Evolutionary conservation across 352 stramenopile genomes (phyloP), one percentile per base, ranked within the genome.

Genomic region (Phytophthora sp.): DNA sequence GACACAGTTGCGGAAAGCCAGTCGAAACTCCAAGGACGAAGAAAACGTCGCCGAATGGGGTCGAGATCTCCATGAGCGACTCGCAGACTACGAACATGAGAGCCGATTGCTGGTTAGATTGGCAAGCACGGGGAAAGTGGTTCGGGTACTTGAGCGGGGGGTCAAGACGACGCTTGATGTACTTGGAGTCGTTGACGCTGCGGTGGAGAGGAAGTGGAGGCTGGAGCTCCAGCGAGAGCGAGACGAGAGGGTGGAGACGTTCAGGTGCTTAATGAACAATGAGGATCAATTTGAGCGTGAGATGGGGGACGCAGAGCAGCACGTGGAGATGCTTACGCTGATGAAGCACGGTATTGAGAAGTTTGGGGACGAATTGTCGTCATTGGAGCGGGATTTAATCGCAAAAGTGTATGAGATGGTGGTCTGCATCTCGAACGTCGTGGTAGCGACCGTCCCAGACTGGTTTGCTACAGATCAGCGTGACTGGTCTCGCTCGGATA

Each of bases 41-140:
- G 18, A 46, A 12, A 20, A n/a, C 11, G 12, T 46, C 23, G 39
- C 39, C 23, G 39, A 46, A 46, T 46, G 39, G 18, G 39, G 18
- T 29, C 39, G 39, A n/a, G 39, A 46, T 29, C 21, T 46, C 39
- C 39, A 27, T 21, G 39, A 46, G 3, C 39, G 39, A 27, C 33
- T 69, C 7, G 35, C 16, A 7, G 61, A 58, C 3, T 74, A 70
- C 31, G 64, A 74, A 35, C 47, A 56, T 12, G 60, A 71, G 35
- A 21, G 16, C 20, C 47, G 66, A n/a, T 21, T 67, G 12, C 38
- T 74, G 4, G 36, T 71, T 7, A 63, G 61, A 30, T 53, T 74
- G 12, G 60, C 60, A 15, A 46, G 57, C 23, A 71, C 54, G 13
- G 66, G 66, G 16, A 35, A 46, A 33, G 38, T 66, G 15, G 20